phyloP scores from a whole-genome alignment of 768 basidiomycete genomes.

The Tricholoma sp. region DNA sequence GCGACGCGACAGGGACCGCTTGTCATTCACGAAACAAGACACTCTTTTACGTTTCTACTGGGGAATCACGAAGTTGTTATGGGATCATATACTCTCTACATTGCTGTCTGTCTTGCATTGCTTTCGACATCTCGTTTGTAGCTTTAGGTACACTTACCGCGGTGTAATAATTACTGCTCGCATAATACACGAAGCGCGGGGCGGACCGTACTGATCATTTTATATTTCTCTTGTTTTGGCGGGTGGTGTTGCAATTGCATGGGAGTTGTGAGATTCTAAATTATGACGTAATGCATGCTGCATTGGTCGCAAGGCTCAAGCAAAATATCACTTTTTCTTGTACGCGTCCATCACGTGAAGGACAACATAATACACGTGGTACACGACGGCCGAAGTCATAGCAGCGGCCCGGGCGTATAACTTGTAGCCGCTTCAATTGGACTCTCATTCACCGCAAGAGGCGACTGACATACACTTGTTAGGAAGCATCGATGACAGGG shows the following conservation, averaged over 20 bases:
- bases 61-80: constrained; percentile 16
- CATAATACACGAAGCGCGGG: constrained; percentile 31
- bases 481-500: constrained; percentile 10
- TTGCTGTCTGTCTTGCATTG: constrained; percentile 13
- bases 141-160: constrained; percentile 29
- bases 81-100: constrained; percentile 3
- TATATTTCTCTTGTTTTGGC: no score
- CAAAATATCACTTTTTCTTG: no score
- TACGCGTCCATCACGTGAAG: background rate
- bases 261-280: no score
- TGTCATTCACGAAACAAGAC: constrained; percentile 54
- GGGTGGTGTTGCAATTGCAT: no score
- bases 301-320: no score
- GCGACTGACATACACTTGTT: no score
- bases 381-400: no score
- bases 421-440: no score
- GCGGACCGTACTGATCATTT: constrained; percentile 17
- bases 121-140: constrained; percentile 22
- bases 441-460: no score
- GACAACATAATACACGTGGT: background rate
- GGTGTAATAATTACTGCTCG: constrained; percentile 29
- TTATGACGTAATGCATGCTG: no score
- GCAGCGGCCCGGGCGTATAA: no score
- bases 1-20: constrained; percentile 31
- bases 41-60: constrained; percentile 21